phyloP scores from a whole-genome alignment of 2,329 filamentous ascomycete genomes.

The Dendryphion nanum region DNA sequence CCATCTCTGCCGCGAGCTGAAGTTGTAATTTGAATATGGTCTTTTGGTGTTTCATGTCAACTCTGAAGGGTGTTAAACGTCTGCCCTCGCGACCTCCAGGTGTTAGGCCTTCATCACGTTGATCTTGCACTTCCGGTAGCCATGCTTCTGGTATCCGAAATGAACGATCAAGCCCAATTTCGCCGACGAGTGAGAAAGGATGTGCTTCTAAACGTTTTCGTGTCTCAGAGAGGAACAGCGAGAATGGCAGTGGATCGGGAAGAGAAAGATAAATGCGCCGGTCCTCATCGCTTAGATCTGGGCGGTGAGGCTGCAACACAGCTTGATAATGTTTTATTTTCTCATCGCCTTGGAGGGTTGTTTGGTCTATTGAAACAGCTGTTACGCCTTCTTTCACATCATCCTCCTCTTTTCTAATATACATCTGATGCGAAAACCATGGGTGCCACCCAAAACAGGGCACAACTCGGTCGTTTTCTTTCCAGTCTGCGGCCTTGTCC shows the following conservation, averaged over 20 bases:
- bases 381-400: conserved; percentile 28
- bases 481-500: conserved; percentile 21
- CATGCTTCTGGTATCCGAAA: conserved; percentile 69
- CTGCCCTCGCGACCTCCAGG: conserved; percentile 71
- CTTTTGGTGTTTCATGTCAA: conserved; percentile 68
- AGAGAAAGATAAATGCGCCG: conserved; percentile 46
- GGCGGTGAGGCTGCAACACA: conserved; percentile 57
- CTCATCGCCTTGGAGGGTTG: conserved; percentile 40
- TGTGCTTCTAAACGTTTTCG: conserved; percentile 55
- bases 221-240: conserved; percentile 57
- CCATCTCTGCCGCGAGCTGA: conserved; percentile 66
- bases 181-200: conserved; percentile 68
- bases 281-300: conserved; percentile 39
- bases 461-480: conserved; percentile 50
- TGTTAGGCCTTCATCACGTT: conserved; percentile 55
- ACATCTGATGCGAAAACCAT: conserved; percentile 80
- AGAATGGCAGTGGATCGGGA: conserved; percentile 61
- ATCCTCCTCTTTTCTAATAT: conserved; percentile 38
- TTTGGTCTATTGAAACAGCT: conserved; percentile 6
- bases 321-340: conserved; percentile 62
- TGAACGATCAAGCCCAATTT: conserved; percentile 74
- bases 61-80: conserved; percentile 64
- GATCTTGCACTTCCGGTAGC: conserved; percentile 42
- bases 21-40: conserved; percentile 66
- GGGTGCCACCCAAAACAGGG: conserved; percentile 87